Conservation (phyloP, 1,284 basidiomycete genomes). For the Lentinus polychrous region DNA sequence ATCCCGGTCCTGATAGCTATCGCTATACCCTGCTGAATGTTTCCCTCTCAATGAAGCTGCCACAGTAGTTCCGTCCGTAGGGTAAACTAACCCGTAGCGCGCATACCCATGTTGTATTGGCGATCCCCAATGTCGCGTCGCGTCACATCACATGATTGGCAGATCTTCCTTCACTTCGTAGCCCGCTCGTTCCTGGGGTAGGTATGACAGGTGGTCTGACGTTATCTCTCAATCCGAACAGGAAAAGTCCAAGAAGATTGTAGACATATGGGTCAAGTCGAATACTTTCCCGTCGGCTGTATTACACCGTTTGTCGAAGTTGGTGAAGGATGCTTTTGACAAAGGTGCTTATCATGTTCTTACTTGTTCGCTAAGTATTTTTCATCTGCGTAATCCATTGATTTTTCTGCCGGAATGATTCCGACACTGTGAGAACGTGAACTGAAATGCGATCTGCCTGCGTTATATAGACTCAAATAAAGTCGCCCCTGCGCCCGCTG, state of each 20-base stretch:
- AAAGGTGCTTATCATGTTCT: conserved; percentile 78
- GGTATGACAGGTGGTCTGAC: conserved; percentile 1
- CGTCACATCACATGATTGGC: conserved; percentile 11
- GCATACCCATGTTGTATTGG: not conserved
- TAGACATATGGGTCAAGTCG: conserved; percentile 91
- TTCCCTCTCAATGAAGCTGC: not conserved
- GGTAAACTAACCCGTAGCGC: not conserved
- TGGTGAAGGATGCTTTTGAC: conserved; percentile 48
- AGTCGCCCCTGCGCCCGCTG: conserved; percentile 29
- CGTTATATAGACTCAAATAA: conserved; percentile 47
- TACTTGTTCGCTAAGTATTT: conserved; percentile 74
- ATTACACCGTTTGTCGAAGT: conserved; percentile 57
- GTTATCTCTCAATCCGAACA: conserved; percentile 30
- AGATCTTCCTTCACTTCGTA: conserved; percentile 2
- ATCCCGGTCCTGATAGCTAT: not conserved
- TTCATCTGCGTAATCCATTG: conserved; percentile 55
- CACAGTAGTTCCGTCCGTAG: conserved; percentile 1
- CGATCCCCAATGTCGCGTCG: not conserved
- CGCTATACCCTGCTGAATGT: not conserved
- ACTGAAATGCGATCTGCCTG: conserved; percentile 62
- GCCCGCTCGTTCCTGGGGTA: not conserved
- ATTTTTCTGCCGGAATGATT: conserved; percentile 30
- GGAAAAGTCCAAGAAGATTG: conserved; percentile 93
- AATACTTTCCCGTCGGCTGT: conserved; percentile 75
- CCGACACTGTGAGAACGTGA: conserved; percentile 46